Evolutionary conservation across 176 grass and related monocot genomes (phyloP), one percentile per base, ranked within the genome.

Genomic region (Otatea glauca): DNA sequence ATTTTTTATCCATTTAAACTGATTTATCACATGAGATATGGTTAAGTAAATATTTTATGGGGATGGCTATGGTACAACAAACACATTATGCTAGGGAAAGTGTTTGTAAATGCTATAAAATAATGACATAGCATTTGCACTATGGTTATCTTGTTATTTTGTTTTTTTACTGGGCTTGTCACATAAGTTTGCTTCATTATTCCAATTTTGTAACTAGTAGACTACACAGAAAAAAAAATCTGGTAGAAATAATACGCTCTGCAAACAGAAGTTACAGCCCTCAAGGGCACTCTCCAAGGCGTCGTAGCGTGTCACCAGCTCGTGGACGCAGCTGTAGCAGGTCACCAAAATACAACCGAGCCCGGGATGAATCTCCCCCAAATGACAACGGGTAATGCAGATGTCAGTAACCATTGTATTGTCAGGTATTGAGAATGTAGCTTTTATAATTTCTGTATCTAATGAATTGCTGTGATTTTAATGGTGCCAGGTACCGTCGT

Each of bases 191-290:
- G 25, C 8, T 23, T 11, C n/a, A 23, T 70, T 51, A 64, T 85
- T 29, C 2, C 41, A 62, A 59, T 63, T 24, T 41, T 8, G 4
- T 68, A 66, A 49, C 17, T 74, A 21, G 14, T 72, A 37, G 24
- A 32, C 27, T 68, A 41, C 35, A 49, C 1, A 5, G 70, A 44
- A 62, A 25, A 7, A 67, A 44, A 35, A 32, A 65, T 83, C 81
- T 91, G 63, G 86, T 37, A 50, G 17, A 80, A 74, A 48, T 23
- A 2, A 56, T 88, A 24, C 86, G 45, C n/a, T 77, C 9, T 91
- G 20, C 32, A 70, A 82, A 14, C 89, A 99, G 96, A 86, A 99
- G 96, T 51, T 94, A 92, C 71, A 99, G 96, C 84, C 95, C 95
- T 54, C 61, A 27, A 65, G 85, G 56, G 11, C 89, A 90, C 70